Percentiles rank a stretch among this genome's conserved stretches.
Evolutionary conservation across 1,284 basidiomycete species (phyloP).

Genomic region (Hortiboletus rubellus): DNA sequence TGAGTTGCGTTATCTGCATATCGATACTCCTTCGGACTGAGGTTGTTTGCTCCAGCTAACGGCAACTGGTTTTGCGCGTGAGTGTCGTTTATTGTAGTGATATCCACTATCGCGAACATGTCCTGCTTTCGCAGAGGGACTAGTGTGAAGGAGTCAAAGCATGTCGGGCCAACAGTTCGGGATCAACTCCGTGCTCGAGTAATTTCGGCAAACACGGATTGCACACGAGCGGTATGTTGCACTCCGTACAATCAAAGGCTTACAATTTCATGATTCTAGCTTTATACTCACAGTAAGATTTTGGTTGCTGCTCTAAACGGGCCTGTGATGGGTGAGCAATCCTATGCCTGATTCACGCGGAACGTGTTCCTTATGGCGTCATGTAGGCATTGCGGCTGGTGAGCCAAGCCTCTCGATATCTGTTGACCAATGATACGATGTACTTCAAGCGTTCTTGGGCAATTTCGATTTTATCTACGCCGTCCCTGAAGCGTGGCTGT

Average conservation of each 20-base stretch:
- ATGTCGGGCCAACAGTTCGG: conserved; percentile 39
- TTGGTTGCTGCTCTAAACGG: conserved; percentile 69
- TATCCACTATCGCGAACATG: neutral
- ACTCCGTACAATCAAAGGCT: neutral
- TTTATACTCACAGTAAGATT: conserved; percentile 65
- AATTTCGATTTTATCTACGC: conserved; percentile 74
- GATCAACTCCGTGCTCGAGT: conserved; percentile 46
- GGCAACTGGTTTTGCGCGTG: conserved; percentile 75
- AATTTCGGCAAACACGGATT: conserved; percentile 55
- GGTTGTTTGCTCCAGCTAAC: conserved; percentile 42
- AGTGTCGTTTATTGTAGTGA: conserved; percentile 25
- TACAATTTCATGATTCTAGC: conserved; percentile 36
- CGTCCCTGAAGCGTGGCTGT: conserved; percentile 61
- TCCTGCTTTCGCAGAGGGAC: conserved; percentile 45
- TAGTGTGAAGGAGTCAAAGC: conserved; percentile 42
- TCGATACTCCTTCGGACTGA: neutral
- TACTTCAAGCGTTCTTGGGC: conserved; percentile 57
- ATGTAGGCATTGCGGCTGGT: conserved; percentile 67
- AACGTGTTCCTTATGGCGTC: conserved; percentile 5
- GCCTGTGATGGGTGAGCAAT: conserved; percentile 61
- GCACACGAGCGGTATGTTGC: conserved; percentile 56
- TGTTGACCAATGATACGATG: neutral
- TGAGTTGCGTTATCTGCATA: conserved; percentile 25
- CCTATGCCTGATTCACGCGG: neutral
- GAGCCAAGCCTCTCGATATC: conserved; percentile 1